Evolutionary conservation across 345 rosid species (phyloP), one percentile per base, ranked within the genome.

Genomic region (Combretum micranthum): DNA sequence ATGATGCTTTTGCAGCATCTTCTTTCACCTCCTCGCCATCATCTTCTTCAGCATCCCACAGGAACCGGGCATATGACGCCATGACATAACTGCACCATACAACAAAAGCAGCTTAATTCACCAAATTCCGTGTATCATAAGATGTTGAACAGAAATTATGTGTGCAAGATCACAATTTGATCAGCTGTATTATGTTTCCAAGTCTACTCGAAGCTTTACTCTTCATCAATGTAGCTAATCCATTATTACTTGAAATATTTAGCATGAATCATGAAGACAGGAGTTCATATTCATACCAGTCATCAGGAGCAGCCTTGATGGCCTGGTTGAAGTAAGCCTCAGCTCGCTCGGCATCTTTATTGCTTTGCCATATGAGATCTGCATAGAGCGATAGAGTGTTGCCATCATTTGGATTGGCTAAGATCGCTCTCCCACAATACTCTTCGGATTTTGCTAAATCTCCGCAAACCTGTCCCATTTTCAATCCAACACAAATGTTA

Each of bases 31-130:
- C 80, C 18, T 65, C 83, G 1, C 75, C 88, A 2, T 80, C 90
- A 4, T 80, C 92, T 23, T 87, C 96, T 49, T 86, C 93, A 25
- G 90, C 73, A 21, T 92, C 95, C 96, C 96, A 92, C 13, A 92
- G 89, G 66, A 88, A 92, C 47, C 79, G 69, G 12, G 95, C 95
- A 75, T 88, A 87, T 0, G 98, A 88, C 44, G 98, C 98, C 61
- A 88, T 75, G 17, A 92, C 88, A 67, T 73, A 81, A 66, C 95
- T 91, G 79, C 72, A 78, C 23, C 69, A 76, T 39, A 66, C 61
- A 52, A 47, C n/a, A 52, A 58, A 23, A 45, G 39, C 25, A 53
- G 53, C 11, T 20, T n/a, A 47, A 19, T 44, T 23, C 56, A 45
- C 13, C 17, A 12, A n/a, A 25, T 39, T 39, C 20, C 2, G 16